Evolutionary conservation across 2,329 filamentous ascomycete genomes (phyloP).

Genomic region (Talaromyces funiculosus): DNA sequence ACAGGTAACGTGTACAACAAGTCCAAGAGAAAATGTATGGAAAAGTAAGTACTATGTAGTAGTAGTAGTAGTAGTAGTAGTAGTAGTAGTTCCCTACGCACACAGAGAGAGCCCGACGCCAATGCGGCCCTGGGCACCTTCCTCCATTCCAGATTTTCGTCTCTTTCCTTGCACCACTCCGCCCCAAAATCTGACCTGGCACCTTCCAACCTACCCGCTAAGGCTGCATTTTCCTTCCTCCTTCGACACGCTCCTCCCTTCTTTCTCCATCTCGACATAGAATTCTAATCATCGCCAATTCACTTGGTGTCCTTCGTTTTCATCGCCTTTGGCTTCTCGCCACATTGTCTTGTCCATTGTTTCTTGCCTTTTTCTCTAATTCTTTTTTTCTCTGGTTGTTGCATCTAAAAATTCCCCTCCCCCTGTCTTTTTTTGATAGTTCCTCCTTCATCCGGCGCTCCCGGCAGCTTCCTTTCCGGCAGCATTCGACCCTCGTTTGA

Average conservation of each 20-base stretch:
- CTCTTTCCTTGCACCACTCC: slow-evolving; percentile 11
- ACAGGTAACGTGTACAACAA: neutral
- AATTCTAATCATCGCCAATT: slow-evolving; percentile 7
- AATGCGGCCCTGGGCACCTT: neutral
- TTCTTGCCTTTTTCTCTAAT: slow-evolving; percentile 14
- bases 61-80: neutral
- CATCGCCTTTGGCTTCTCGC: slow-evolving; percentile 15
- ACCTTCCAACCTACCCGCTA: neutral
- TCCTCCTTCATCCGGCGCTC: slow-evolving; percentile 5
- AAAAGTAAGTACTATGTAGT: neutral
- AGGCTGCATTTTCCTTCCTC: slow-evolving; percentile 4
- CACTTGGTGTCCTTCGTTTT: slow-evolving; percentile 17
- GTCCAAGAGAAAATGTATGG: neutral
- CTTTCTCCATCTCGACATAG: slow-evolving; percentile 11
- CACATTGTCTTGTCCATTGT: slow-evolving; percentile 20
- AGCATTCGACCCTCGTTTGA: slow-evolving; percentile 2
- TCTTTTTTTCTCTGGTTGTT: slow-evolving; percentile 3
- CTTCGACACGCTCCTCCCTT: slow-evolving; percentile 14
- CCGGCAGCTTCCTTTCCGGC: slow-evolving; percentile 1
- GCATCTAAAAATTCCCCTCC: neutral
- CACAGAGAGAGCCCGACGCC: no score
- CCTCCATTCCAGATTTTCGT: slow-evolving; percentile 15
- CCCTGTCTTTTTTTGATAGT: neutral
- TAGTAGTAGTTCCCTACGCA: no score
- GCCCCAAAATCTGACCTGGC: neutral